phyloP scores from a whole-genome alignment of 2,329 filamentous ascomycete genomes.

The Fusarium nygamai region DNA sequence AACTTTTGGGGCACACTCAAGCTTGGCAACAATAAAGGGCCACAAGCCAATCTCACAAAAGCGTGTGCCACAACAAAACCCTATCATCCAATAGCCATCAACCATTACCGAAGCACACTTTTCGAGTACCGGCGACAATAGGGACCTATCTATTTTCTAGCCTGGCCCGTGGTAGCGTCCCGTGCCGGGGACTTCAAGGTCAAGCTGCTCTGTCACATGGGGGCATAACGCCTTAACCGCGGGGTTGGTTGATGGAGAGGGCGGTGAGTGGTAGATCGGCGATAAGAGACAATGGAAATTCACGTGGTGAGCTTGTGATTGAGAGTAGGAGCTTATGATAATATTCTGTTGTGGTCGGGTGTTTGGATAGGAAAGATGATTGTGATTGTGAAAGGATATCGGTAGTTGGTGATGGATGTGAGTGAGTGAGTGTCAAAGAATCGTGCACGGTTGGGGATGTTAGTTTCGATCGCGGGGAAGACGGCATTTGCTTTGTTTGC shows the following conservation, averaged over 20 bases:
- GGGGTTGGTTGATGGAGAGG: slow-evolving; percentile 1
- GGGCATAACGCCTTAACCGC: slow-evolving; percentile 26
- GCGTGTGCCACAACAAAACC: slow-evolving; percentile 15
- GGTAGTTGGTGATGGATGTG: not conserved
- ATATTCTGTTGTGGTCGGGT: not conserved
- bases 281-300: slow-evolving; percentile 10
- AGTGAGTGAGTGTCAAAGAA: not conserved
- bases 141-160: slow-evolving; percentile 18
- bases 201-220: slow-evolving; percentile 27
- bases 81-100: slow-evolving; percentile 17
- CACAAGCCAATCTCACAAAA: slow-evolving; percentile 6
- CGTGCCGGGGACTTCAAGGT: slow-evolving; percentile 21
- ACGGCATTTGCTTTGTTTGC: not conserved
- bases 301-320: slow-evolving; percentile 6
- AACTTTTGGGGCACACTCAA: not conserved
- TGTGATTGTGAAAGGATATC: not conserved
- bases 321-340: not conserved
- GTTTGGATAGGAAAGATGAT: slow-evolving; percentile 5
- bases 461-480: not conserved
- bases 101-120: not conserved
- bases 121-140: slow-evolving; percentile 25
- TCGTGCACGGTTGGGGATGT: slow-evolving; percentile 10
- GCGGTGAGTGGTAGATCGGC: slow-evolving; percentile 28
- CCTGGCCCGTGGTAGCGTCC: slow-evolving; percentile 32
- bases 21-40: slow-evolving; percentile 8